Evolutionary conservation across 768 basidiomycete species (phyloP).

Genomic region (Tephrocybe sp.): DNA sequence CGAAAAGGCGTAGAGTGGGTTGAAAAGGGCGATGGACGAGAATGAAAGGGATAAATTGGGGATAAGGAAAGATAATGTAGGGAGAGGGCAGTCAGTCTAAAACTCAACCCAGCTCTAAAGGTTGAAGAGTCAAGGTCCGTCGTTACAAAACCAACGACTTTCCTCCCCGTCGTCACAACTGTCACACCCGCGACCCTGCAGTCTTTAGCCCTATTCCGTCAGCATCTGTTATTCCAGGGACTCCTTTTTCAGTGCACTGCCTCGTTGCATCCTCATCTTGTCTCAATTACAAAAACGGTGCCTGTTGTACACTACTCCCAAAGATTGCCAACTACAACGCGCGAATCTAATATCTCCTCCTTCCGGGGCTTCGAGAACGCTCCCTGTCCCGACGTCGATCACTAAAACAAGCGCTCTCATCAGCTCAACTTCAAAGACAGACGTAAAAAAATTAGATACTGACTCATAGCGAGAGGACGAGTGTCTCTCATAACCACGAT

Average conservation of each 20-base stretch:
- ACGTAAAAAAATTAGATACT: conserved; percentile 42
- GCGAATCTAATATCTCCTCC: conserved; percentile 53
- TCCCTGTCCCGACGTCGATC: conserved; percentile 73
- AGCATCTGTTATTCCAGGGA: conserved; percentile 9
- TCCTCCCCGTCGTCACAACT: conserved; percentile 20
- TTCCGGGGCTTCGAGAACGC: conserved; percentile 70
- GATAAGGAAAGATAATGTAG: neutral
- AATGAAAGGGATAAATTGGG: neutral
- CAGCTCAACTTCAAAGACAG: conserved; percentile 23
- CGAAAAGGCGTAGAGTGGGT: conserved; percentile 1
- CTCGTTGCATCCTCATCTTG: conserved; percentile 14
- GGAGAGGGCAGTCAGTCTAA: conserved; percentile 10
- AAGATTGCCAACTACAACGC: neutral
- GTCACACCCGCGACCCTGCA: conserved; percentile 20
- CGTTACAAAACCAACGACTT: conserved; percentile 8
- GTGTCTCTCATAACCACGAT: conserved; percentile 71
- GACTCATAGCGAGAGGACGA: conserved; percentile 72
- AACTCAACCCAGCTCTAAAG: conserved; percentile 8
- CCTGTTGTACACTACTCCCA: conserved; percentile 1
- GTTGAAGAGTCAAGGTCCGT: conserved; percentile 16
- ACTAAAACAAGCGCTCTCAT: conserved; percentile 37
- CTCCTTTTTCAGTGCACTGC: too few relatives aligned
- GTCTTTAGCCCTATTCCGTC: conserved; percentile 9
- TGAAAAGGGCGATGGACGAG: neutral
- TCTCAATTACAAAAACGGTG: conserved; percentile 12